These are phyloP conservation scores for Calocybe indica DNA, from an alignment of 768 basidiomycete species.

Conservation along the genomic window DNA sequence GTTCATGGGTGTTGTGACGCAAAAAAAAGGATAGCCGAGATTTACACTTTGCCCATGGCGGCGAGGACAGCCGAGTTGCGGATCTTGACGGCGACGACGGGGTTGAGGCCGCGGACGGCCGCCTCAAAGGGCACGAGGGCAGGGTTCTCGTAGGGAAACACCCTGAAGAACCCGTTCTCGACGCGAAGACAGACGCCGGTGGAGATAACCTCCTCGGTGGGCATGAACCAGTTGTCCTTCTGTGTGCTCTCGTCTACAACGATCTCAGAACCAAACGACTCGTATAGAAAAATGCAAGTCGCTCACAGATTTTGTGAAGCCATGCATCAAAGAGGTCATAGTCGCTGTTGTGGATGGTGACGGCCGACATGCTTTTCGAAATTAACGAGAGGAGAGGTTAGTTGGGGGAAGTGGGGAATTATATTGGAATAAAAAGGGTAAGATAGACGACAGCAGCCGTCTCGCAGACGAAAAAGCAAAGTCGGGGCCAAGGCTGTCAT, in stretches of 20 bases:
- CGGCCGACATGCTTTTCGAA: slow-evolving; percentile 14
- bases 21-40: slow-evolving; percentile 5
- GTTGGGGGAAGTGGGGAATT: background rate
- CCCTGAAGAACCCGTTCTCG: slow-evolving; percentile 54
- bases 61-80: slow-evolving; percentile 74
- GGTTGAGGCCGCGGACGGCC: slow-evolving; percentile 70
- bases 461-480: slow-evolving; percentile 12
- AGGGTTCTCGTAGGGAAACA: slow-evolving; percentile 83
- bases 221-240: slow-evolving; percentile 80
- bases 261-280: background rate
- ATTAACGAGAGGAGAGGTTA: background rate
- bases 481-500: slow-evolving; percentile 16
- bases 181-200: slow-evolving; percentile 74
- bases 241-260: slow-evolving; percentile 45
- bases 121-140: slow-evolving; percentile 73
- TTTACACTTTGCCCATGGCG: slow-evolving; percentile 61
- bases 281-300: background rate
- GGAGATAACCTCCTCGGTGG: slow-evolving; percentile 61
- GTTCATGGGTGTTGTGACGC: too few relatives aligned
- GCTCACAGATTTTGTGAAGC: slow-evolving; percentile 67
- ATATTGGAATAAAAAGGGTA: slow-evolving; percentile 12
- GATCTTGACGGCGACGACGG: slow-evolving; percentile 78
- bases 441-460: slow-evolving; percentile 12
- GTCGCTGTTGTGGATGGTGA: slow-evolving; percentile 52
- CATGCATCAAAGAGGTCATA: slow-evolving; percentile 78